phyloP scores from a whole-genome alignment of 441 rosid genomes.

The Aleurites moluccanus region DNA sequence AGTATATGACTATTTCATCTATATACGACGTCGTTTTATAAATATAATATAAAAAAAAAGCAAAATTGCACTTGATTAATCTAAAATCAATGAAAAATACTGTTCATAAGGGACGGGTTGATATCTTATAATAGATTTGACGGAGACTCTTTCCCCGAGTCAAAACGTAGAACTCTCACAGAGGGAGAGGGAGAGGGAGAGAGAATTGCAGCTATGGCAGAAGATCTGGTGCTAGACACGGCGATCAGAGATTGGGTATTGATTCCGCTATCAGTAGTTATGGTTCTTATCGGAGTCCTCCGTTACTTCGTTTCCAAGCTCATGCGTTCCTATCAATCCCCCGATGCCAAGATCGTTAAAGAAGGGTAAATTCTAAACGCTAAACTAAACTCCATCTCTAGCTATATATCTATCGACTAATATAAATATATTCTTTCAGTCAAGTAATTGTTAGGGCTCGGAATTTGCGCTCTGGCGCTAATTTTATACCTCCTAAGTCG shows the following conservation, averaged over 20 bases:
- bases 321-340: slow-evolving; percentile 69
- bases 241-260: slow-evolving; percentile 99
- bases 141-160: neutral
- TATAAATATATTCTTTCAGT: slow-evolving; percentile 31
- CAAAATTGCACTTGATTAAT: too few species aligned
- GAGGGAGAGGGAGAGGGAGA: neutral
- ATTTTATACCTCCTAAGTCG: slow-evolving; percentile 80
- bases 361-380: slow-evolving; percentile 60
- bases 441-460: slow-evolving; percentile 90
- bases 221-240: slow-evolving; percentile 88
- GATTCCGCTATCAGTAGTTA: slow-evolving; percentile 86
- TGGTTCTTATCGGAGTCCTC: slow-evolving; percentile 89
- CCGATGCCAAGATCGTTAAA: slow-evolving; percentile 75
- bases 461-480: slow-evolving; percentile 79
- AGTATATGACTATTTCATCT: too few species aligned
- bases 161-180: neutral
- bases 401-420: neutral
- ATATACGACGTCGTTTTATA: too few species aligned
- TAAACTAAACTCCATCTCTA: neutral
- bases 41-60: too few species aligned
- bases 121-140: too few species aligned
- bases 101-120: too few species aligned
- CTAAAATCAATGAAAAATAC: too few species aligned
- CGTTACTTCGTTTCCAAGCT: slow-evolving; percentile 88
- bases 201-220: slow-evolving; percentile 61